Evolutionary conservation across 2,329 filamentous ascomycete genomes (phyloP).

Genomic region (Tolypocladium album): DNA sequence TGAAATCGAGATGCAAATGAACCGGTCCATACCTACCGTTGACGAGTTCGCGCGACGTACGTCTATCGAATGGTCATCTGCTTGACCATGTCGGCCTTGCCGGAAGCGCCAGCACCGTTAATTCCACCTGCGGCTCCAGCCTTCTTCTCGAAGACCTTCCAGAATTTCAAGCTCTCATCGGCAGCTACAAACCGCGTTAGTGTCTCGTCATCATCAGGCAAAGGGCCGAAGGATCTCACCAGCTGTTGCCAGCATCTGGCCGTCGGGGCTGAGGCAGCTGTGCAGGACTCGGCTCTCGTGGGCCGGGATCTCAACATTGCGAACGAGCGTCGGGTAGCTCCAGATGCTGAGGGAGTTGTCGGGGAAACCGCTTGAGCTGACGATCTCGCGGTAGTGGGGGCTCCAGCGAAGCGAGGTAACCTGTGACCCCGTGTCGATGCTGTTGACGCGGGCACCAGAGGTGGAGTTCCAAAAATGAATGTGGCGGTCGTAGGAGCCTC

Average conservation of each 20-base stretch:
- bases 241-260: slow-evolving; percentile 94
- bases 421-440: slow-evolving; percentile 96
- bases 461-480: slow-evolving; percentile 99
- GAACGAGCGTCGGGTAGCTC: slow-evolving; percentile 95
- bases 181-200: slow-evolving; percentile 44
- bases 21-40: slow-evolving; percentile 36
- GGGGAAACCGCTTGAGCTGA: slow-evolving; percentile 96
- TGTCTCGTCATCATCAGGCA: not conserved
- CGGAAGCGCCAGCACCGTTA: slow-evolving; percentile 55
- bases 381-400: slow-evolving; percentile 94
- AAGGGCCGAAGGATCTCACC: slow-evolving; percentile 33
- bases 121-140: slow-evolving; percentile 58
- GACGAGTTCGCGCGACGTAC: slow-evolving; percentile 11
- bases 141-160: slow-evolving; percentile 99
- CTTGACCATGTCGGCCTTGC: slow-evolving; percentile 81
- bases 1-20: slow-evolving; percentile 29
- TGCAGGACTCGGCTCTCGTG: slow-evolving; percentile 95
- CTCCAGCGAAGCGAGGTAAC: slow-evolving; percentile 96
- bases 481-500: slow-evolving; percentile 91
- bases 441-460: slow-evolving; percentile 94
- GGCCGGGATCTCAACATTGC: slow-evolving; percentile 94
- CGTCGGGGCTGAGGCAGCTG: slow-evolving; percentile 93
- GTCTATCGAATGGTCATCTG: slow-evolving; percentile 84
- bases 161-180: slow-evolving; percentile 97
- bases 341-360: slow-evolving; percentile 98